A percentile compares a stretch with the other conserved stretches of the same genome.
phyloP scores from a whole-genome alignment of 2,329 filamentous ascomycete species.

The Claviceps arundinis region DNA sequence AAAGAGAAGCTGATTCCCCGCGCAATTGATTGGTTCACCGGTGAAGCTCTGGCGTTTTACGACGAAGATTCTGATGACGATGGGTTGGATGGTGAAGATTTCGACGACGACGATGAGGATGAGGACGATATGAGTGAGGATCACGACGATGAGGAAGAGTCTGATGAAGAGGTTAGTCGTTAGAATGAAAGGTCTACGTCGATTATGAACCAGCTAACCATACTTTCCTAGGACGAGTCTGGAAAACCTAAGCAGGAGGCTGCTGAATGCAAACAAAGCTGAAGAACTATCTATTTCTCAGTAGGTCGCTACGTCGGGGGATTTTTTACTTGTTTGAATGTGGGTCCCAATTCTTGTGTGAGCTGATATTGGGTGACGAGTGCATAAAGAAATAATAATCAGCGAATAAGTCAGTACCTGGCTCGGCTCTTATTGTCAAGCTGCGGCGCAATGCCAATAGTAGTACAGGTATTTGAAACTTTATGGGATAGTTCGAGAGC shows the following conservation, averaged over 20 bases:
- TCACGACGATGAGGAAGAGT: conserved; percentile 70
- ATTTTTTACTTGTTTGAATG: conserved; percentile 1
- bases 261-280: conserved; percentile 94
- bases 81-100: conserved; percentile 44
- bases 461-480: not conserved
- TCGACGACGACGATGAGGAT: conserved; percentile 60
- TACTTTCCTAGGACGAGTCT: conserved; percentile 54
- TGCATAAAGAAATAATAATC: conserved; percentile 3
- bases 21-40: conserved; percentile 98
- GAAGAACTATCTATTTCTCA: conserved; percentile 13
- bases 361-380: not conserved
- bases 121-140: conserved; percentile 77
- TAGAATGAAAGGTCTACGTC: not conserved
- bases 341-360: not conserved
- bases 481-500: conserved; percentile 1
- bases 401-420: conserved; percentile 1
- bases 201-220: conserved; percentile 8
- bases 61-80: conserved; percentile 73
- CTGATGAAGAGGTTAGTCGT: conserved; percentile 57
- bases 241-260: conserved; percentile 89
- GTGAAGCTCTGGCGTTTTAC: conserved; percentile 79
- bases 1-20: conserved; percentile 99
- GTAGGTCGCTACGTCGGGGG: not conserved
- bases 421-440: not conserved
- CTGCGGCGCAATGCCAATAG: not conserved